Percentiles rank a stretch among this genome's conserved stretches.
phyloP scores from a whole-genome alignment of 108 stramenopile species.

The Nitzschia sp. region DNA sequence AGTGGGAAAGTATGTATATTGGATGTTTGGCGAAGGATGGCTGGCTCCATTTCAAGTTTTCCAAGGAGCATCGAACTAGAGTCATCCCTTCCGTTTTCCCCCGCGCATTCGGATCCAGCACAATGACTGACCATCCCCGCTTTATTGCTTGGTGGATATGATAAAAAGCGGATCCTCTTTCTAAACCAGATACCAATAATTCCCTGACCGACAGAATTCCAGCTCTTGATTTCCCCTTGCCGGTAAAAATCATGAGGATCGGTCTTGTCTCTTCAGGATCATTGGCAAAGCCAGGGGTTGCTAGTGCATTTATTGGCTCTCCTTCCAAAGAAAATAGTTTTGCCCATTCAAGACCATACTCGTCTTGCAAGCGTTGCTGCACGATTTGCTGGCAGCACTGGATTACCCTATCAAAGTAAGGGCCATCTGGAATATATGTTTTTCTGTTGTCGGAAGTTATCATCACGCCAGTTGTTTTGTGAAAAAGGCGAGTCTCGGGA shows the following conservation, averaged over 20 bases:
- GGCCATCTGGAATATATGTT: constrained; percentile 40
- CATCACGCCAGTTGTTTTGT: constrained; percentile 11
- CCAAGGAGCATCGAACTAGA: constrained; percentile 30
- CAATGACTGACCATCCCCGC: constrained; percentile 37
- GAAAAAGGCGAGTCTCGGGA: constrained; percentile 14
- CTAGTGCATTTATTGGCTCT: constrained; percentile 8
- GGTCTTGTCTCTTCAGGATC: not conserved
- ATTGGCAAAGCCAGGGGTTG: constrained; percentile 3
- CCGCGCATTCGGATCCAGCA: constrained; percentile 65
- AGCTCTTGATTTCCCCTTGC: constrained; percentile 53
- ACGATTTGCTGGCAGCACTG: constrained; percentile 45
- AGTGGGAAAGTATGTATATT: constrained; percentile 53
- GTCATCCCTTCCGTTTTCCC: constrained; percentile 41
- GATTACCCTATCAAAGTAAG: constrained; percentile 41
- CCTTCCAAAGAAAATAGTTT: constrained; percentile 30
- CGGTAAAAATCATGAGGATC: constrained; percentile 37
- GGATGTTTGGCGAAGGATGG: not conserved
- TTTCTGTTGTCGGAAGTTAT: constrained; percentile 40
- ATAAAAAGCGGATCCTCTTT: constrained; percentile 42
- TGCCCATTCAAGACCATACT: constrained; percentile 34
- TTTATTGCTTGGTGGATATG: constrained; percentile 38
- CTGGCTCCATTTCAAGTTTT: not conserved
- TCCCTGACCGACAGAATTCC: constrained; percentile 49
- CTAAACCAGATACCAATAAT: constrained; percentile 47
- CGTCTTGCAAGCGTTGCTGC: constrained; percentile 28